phyloP scores from a whole-genome alignment of 2,329 filamentous ascomycete species.

The Hypoxylon sp. region DNA sequence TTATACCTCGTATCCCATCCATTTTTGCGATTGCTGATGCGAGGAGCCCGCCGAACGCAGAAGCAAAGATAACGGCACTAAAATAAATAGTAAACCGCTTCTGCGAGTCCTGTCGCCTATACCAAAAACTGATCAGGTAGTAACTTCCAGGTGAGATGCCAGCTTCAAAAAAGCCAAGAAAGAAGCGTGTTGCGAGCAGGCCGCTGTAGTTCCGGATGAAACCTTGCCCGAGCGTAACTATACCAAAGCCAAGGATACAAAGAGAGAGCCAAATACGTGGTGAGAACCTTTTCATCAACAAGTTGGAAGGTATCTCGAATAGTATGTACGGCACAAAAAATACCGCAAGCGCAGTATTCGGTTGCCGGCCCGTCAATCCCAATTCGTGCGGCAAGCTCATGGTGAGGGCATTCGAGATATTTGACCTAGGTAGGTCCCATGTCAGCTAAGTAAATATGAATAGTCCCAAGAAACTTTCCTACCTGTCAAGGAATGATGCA shows the following conservation, averaged over 20 bases:
- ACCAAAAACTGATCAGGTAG: slow-evolving; percentile 75
- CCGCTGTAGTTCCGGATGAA: slow-evolving; percentile 64
- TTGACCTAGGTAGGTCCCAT: slow-evolving; percentile 22
- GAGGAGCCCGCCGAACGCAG: slow-evolving; percentile 73
- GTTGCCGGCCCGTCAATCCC: slow-evolving; percentile 35
- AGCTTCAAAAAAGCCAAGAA: slow-evolving; percentile 67
- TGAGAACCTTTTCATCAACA: slow-evolving; percentile 38
- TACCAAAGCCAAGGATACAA: slow-evolving; percentile 58
- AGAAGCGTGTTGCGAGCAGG: slow-evolving; percentile 63
- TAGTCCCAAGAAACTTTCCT: slow-evolving; percentile 17
- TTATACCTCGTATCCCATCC: slow-evolving; percentile 62
- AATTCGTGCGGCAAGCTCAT: slow-evolving; percentile 37
- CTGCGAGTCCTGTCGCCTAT: slow-evolving; percentile 70
- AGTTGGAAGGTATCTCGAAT: slow-evolving; percentile 46
- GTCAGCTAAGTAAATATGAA: background rate
- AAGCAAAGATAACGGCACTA: slow-evolving; percentile 69
- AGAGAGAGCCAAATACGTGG: slow-evolving; percentile 41
- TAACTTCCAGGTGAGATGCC: slow-evolving; percentile 68
- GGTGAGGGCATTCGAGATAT: slow-evolving; percentile 45
- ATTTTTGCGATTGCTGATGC: slow-evolving; percentile 66
- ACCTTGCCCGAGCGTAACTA: slow-evolving; percentile 64
- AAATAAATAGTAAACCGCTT: slow-evolving; percentile 73
- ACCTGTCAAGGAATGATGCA: slow-evolving; percentile 42
- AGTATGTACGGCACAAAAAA: slow-evolving; percentile 46
- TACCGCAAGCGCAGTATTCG: slow-evolving; percentile 40